Conservation (phyloP, 225 moss, liverwort and hornwort species). For the Asterella californica region DNA sequence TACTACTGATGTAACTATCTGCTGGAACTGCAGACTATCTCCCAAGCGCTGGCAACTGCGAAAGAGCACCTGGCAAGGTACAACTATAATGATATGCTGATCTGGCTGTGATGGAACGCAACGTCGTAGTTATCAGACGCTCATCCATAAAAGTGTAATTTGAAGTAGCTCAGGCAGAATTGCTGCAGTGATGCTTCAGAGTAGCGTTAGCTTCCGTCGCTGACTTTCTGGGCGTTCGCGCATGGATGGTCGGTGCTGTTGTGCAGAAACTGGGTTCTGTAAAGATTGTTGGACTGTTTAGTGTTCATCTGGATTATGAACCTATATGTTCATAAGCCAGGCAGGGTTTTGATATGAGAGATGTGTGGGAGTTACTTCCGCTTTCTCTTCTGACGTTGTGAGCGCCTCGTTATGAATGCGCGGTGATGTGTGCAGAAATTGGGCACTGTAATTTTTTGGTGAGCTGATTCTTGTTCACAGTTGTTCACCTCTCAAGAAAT, state of each 20-base stretch:
- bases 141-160: not conserved
- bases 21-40: conserved; percentile 74
- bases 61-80: conserved; percentile 98
- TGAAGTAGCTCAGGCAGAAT: not conserved
- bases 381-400: not conserved
- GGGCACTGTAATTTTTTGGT: conserved; percentile 35
- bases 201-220: not conserved
- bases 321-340: not conserved
- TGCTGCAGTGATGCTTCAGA: not conserved
- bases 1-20: conserved; percentile 19
- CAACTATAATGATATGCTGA: not conserved
- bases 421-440: conserved; percentile 37
- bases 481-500: conserved; percentile 7
- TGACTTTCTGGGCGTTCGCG: not conserved
- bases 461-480: conserved; percentile 17
- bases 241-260: not conserved
- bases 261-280: not conserved
- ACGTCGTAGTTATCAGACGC: not conserved
- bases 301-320: conserved; percentile 5
- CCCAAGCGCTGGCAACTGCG: conserved; percentile 92
- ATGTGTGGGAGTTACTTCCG: not conserved
- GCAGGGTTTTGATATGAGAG: not conserved
- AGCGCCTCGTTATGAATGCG: conserved; percentile 14
- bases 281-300: not conserved
- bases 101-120: not conserved